A percentile compares a stretch with the other conserved stretches of the same genome.
Conservation (phyloP, 169 alveolate species). For the Plasmodium chabaudi region DNA sequence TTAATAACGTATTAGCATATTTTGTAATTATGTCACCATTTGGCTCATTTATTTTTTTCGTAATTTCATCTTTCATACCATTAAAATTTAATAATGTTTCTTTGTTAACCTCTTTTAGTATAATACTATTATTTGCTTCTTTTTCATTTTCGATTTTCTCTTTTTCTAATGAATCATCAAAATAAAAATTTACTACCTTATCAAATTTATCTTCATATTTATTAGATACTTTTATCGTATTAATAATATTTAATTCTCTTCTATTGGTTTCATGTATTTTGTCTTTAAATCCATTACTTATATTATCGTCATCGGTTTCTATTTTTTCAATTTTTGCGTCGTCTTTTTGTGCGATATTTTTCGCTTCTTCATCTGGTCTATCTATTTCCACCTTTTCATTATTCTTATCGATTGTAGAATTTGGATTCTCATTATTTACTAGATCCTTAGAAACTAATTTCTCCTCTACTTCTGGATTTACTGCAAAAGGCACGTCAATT, state of each 20-base stretch:
- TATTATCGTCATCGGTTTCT: background rate
- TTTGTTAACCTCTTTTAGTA: no score
- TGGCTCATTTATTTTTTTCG: constrained; percentile 18
- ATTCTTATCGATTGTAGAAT: background rate
- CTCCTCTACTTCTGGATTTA: background rate
- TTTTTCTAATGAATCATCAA: constrained; percentile 4
- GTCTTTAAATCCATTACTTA: background rate
- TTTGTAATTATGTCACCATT: constrained; percentile 6
- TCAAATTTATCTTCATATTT: background rate
- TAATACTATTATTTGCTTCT: background rate
- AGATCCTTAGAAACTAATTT: no score
- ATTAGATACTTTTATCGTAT: background rate
- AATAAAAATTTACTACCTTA: no score
- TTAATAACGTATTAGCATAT: constrained; percentile 12
- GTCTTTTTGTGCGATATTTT: background rate
- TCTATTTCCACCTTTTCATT: background rate
- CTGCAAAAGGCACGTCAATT: background rate
- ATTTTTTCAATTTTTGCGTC: background rate
- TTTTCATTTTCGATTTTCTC: background rate
- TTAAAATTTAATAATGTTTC: no score
- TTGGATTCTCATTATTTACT: no score
- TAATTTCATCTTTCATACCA: background rate
- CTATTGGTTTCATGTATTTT: background rate
- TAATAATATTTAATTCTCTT: background rate
- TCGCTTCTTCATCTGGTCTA: background rate